Conservation (phyloP, 2,329 filamentous ascomycete genomes). For the Pyrenophora graminea region DNA sequence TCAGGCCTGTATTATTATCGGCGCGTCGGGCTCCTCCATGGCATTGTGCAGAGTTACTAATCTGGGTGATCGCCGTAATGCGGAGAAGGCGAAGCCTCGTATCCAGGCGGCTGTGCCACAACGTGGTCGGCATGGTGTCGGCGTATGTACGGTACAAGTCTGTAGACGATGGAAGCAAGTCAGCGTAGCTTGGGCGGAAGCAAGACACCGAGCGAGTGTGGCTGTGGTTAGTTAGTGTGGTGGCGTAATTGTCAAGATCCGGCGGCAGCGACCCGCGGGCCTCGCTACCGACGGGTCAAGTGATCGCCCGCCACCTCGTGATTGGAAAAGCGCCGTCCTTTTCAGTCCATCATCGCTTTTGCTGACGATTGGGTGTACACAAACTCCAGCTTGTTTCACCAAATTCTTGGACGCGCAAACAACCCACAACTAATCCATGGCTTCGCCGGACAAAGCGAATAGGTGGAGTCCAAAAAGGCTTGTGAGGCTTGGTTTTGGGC, state of each 20-base stretch:
- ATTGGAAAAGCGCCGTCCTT: slow-evolving; percentile 12
- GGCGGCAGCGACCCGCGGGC: slow-evolving; percentile 7
- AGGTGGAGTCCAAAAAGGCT: background rate
- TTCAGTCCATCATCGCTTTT: background rate
- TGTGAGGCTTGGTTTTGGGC: slow-evolving; percentile 18
- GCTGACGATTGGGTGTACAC: slow-evolving; percentile 13
- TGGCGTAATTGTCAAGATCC: slow-evolving; percentile 4
- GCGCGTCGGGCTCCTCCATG: background rate
- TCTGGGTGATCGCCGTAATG: slow-evolving; percentile 10
- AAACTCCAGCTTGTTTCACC: slow-evolving; percentile 18
- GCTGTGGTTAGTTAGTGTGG: slow-evolving; percentile 8
- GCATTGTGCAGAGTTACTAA: slow-evolving; percentile 4
- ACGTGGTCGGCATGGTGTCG: slow-evolving; percentile 12
- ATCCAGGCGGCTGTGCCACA: slow-evolving; percentile 24
- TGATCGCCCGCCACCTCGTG: slow-evolving; percentile 4
- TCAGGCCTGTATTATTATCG: slow-evolving; percentile 10
- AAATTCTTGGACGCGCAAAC: slow-evolving; percentile 8
- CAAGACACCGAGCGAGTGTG: slow-evolving; percentile 12
- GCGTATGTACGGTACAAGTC: background rate
- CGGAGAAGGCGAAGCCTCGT: slow-evolving; percentile 10
- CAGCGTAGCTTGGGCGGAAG: slow-evolving; percentile 1
- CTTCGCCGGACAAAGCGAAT: no score
- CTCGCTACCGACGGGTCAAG: slow-evolving; percentile 14
- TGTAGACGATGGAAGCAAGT: slow-evolving; percentile 3
- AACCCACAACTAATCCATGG: slow-evolving; percentile 4